Evolutionary conservation across 2,329 filamentous ascomycete species (phyloP).

Genomic region (Leptodontidium sp.): DNA sequence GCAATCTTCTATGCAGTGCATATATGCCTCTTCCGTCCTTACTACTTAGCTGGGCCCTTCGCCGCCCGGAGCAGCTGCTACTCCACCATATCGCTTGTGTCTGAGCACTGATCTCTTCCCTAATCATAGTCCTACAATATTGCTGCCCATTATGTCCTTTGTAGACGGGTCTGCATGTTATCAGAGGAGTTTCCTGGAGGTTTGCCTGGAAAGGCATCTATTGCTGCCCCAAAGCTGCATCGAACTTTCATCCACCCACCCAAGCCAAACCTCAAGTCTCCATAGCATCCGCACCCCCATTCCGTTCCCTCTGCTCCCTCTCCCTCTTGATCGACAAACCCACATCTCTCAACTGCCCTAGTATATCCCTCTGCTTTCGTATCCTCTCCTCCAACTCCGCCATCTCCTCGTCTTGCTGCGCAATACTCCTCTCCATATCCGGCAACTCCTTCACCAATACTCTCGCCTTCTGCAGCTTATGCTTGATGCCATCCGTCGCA

Average conservation of each 20-base stretch:
- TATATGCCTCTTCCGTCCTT: not conserved
- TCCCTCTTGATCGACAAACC: constrained; percentile 53
- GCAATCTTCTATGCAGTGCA: not conserved
- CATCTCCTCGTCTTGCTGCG: constrained; percentile 78
- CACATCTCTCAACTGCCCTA: constrained; percentile 62
- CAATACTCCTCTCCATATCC: constrained; percentile 71
- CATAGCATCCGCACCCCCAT: constrained; percentile 52
- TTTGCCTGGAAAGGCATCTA: not conserved
- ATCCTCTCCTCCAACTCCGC: constrained; percentile 70
- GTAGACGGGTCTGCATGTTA: not conserved
- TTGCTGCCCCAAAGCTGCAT: not conserved
- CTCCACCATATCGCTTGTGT: not conserved
- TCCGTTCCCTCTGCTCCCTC: constrained; percentile 45
- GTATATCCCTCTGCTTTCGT: constrained; percentile 64
- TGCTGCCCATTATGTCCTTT: too few relatives aligned
- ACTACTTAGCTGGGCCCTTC: not conserved
- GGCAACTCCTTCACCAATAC: constrained; percentile 70
- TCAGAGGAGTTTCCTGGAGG: not conserved
- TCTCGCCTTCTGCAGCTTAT: constrained; percentile 83
- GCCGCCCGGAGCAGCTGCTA: not conserved
- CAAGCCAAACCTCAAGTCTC: constrained; percentile 45
- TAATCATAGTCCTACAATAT: not conserved
- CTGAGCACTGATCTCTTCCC: not conserved
- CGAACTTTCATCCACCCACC: not conserved
- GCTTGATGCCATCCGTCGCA: constrained; percentile 80